Percentiles rank a stretch among this genome's conserved stretches.
These are phyloP conservation scores for Perkinsus chesapeaki DNA, from an alignment of 169 alveolate genomes.

Conservation along the genomic window DNA sequence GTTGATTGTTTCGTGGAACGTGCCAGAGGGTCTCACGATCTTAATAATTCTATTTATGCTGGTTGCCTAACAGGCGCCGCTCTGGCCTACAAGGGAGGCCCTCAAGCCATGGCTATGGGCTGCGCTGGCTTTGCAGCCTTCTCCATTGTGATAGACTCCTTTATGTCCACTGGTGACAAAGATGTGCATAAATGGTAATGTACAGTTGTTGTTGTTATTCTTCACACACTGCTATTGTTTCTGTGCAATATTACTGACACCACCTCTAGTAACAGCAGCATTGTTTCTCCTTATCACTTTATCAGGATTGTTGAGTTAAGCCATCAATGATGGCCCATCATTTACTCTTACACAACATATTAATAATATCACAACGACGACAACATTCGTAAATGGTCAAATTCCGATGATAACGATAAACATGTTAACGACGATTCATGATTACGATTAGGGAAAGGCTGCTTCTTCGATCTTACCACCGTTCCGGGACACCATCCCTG, in stretches of 20 bases:
- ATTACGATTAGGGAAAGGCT: too few species aligned
- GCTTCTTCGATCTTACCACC: too few species aligned
- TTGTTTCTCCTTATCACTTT: background rate
- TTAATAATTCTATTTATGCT: slow-evolving; percentile 52
- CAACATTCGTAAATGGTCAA: background rate
- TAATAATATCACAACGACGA: background rate
- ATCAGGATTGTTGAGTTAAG: background rate
- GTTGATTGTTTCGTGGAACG: slow-evolving; percentile 51
- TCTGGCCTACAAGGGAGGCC: slow-evolving; percentile 47
- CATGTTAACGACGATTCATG: background rate
- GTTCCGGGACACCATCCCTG: too few species aligned
- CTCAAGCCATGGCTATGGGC: slow-evolving; percentile 45
- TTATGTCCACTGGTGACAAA: slow-evolving; percentile 18
- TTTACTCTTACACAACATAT: background rate
- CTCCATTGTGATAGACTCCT: slow-evolving; percentile 44
- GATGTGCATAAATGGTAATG: slow-evolving; percentile 1
- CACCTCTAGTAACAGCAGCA: too few species aligned
- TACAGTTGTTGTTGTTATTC: too few species aligned
- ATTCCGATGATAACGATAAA: background rate
- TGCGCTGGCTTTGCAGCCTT: slow-evolving; percentile 60
- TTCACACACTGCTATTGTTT: background rate
- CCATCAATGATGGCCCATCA: too few species aligned
- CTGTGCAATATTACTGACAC: background rate
- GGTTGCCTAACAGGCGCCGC: slow-evolving; percentile 62
- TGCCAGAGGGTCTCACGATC: slow-evolving; percentile 46